A percentile compares a stretch with the other conserved stretches of the same genome.
phyloP scores from a whole-genome alignment of 2,329 filamentous ascomycete species.

The Aspergillus jensenii region DNA sequence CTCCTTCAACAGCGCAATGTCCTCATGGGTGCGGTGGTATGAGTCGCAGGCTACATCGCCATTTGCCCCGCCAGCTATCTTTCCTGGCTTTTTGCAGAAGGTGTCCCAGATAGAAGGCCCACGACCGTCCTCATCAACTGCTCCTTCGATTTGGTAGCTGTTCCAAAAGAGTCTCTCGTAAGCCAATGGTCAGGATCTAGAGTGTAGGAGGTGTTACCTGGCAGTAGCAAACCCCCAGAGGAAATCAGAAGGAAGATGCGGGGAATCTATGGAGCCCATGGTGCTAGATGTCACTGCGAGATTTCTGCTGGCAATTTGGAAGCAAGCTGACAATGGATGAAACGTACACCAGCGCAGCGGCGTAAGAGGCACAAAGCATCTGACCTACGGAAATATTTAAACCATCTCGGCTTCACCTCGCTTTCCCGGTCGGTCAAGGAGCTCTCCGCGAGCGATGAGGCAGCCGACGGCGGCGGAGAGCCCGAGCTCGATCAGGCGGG shows the following conservation, averaged over 20 bases:
- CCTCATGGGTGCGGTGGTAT: conserved; percentile 75
- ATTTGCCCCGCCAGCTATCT: conserved; percentile 75
- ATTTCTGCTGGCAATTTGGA: neutral
- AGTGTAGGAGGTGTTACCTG: conserved; percentile 47
- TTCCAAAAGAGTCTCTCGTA: neutral
- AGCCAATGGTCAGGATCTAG: neutral
- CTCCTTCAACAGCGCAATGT: conserved; percentile 74
- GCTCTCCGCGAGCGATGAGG: conserved; percentile 9
- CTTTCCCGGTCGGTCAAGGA: conserved; percentile 12
- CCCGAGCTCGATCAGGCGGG: conserved; percentile 7
- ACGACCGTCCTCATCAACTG: conserved; percentile 71
- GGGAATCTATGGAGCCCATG: conserved; percentile 29
- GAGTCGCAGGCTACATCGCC: conserved; percentile 82
- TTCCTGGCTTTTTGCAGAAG: conserved; percentile 78
- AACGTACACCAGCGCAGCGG: neutral
- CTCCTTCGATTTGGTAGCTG: conserved; percentile 88
- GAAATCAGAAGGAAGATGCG: conserved; percentile 65
- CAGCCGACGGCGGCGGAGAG: conserved; percentile 5
- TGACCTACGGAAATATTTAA: conserved; percentile 13
- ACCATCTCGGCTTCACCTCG: neutral
- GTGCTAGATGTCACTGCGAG: neutral
- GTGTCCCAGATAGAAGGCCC: conserved; percentile 85
- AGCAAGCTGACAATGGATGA: neutral
- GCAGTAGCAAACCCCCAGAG: conserved; percentile 80
- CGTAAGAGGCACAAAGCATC: neutral